These are phyloP conservation scores for Clausena lansium DNA, from an alignment of 345 rosid species.

Conservation along the genomic window DNA sequence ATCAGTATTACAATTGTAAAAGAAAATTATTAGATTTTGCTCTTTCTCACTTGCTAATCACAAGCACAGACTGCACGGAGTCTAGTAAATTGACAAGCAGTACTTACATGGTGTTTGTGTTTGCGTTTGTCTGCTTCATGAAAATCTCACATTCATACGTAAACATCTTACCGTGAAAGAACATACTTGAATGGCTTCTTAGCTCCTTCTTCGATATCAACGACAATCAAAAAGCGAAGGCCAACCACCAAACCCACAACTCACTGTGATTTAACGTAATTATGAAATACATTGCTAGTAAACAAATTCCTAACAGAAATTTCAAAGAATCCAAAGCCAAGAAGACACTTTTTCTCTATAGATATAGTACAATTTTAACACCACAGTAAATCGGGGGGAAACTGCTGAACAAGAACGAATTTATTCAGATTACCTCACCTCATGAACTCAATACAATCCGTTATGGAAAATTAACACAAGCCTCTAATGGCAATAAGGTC, in stretches of 20 bases:
- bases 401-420: not conserved
- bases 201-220: no score
- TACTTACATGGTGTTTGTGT: no score
- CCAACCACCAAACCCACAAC: not conserved
- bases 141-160: no score
- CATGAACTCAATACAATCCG: not conserved
- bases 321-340: not conserved
- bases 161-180: no score
- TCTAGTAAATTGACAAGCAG: no score
- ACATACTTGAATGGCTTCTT: no score
- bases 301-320: not conserved
- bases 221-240: no score
- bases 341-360: not conserved
- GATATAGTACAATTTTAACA: not conserved
- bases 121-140: no score
- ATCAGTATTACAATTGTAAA: no score
- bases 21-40: no score
- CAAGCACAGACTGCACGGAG: no score
- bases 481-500: not conserved
- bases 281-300: not conserved
- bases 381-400: not conserved
- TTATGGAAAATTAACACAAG: not conserved
- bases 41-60: no score
- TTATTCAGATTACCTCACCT: slow-evolving; percentile 6
- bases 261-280: not conserved